Conservation (phyloP, 805 yeast genomes). For the Dipodascus albidus region DNA sequence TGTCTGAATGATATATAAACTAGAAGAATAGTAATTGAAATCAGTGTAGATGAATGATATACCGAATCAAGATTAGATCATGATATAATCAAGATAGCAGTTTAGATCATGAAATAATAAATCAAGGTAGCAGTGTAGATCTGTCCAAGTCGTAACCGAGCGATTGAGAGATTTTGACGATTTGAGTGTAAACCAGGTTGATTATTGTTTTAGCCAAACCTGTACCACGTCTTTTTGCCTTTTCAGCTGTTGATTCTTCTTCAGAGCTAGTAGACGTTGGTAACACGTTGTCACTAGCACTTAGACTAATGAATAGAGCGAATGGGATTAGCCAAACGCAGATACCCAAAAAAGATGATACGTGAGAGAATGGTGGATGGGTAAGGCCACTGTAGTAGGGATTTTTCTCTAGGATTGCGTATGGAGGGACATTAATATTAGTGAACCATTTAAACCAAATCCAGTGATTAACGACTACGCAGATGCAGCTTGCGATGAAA, state of each 20-base stretch:
- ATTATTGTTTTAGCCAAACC: conserved; percentile 64
- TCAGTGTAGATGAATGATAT: too few species aligned
- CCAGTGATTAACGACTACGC: conserved; percentile 73
- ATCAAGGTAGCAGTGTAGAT: conserved; percentile 3
- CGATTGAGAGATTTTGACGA: conserved; percentile 37
- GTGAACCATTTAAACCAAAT: conserved; percentile 84
- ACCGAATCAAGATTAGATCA: too few species aligned
- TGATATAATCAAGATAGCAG: neutral
- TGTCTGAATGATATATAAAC: conserved; percentile 13
- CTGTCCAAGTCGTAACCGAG: conserved; percentile 53
- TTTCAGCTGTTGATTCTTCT: conserved; percentile 23
- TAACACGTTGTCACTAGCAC: conserved; percentile 82
- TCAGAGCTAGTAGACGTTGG: conserved; percentile 34
- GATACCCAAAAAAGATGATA: conserved; percentile 90
- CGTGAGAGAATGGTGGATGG: conserved; percentile 75
- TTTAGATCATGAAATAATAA: neutral
- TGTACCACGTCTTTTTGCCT: conserved; percentile 32
- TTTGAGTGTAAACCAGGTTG: conserved; percentile 36
- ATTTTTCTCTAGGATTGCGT: conserved; percentile 29
- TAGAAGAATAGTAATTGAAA: too few species aligned
- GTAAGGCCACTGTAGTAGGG: conserved; percentile 50
- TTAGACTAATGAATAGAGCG: conserved; percentile 77
- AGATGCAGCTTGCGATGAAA: conserved; percentile 57
- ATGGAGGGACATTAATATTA: conserved; percentile 54
- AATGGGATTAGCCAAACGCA: conserved; percentile 93